Percentiles rank a stretch among this genome's conserved stretches.
These are phyloP conservation scores for Hevea brasiliensis DNA, from an alignment of 345 rosid genomes.

Conservation along the genomic window DNA sequence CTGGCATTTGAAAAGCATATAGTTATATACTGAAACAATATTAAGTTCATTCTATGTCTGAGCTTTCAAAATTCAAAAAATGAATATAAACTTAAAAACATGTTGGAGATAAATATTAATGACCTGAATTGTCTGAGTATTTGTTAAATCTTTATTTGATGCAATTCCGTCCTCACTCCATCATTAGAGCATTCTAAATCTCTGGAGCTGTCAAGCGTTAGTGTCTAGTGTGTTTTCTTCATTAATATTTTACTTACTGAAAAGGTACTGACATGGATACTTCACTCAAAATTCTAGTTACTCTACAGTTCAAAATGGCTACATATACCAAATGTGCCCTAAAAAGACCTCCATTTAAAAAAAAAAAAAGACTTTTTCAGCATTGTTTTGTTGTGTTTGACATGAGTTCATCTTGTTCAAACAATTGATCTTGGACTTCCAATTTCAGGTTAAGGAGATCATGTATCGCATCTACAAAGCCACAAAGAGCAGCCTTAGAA, in stretches of 20 bases:
- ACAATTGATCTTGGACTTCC: slow-evolving; percentile 3
- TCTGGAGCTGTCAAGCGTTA: neutral
- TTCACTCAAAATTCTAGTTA: neutral
- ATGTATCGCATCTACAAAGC: slow-evolving; percentile 79
- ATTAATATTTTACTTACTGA: neutral
- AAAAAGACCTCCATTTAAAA: neutral
- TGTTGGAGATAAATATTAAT: neutral
- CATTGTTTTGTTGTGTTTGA: neutral
- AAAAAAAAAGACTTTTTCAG: too few relatives aligned
- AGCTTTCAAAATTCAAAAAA: neutral
- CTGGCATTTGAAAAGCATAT: neutral
- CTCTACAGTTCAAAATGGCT: neutral
- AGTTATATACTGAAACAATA: neutral
- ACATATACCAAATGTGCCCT: neutral
- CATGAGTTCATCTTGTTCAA: neutral
- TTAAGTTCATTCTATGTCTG: neutral
- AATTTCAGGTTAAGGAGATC: slow-evolving; percentile 75
- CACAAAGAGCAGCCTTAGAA: slow-evolving; percentile 79
- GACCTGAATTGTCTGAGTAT: neutral
- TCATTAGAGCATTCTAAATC: neutral
- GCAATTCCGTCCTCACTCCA: neutral
- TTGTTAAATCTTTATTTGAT: neutral
- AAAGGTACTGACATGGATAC: neutral
- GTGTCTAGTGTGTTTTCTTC: neutral
- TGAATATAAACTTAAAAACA: neutral